phyloP scores from a whole-genome alignment of 202 grass and related monocot species.

The Panicum hallii region DNA sequence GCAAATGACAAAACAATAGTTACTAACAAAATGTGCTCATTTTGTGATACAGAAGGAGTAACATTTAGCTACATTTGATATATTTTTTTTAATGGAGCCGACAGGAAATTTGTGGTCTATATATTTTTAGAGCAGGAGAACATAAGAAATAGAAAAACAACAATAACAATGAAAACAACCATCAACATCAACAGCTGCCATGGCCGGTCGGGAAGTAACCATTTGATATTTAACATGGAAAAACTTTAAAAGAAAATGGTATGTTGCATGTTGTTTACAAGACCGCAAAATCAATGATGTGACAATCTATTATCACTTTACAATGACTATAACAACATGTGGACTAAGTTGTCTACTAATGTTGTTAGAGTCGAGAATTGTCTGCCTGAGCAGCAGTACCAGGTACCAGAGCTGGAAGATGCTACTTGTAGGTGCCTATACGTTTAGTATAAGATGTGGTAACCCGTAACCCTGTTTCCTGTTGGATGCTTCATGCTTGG shows the following conservation, averaged over 20 bases:
- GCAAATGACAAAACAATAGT: not conserved
- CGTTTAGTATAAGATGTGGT: not conserved
- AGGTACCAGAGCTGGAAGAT: not conserved
- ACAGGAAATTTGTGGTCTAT: too few species aligned
- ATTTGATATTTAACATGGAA: not conserved
- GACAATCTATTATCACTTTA: not conserved
- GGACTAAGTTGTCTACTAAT: not conserved
- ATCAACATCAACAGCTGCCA: too few species aligned
- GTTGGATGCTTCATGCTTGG: conserved; percentile 22
- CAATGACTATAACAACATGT: not conserved
- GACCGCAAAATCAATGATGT: not conserved
- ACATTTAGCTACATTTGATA: not conserved
- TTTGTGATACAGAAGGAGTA: not conserved
- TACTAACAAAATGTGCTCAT: not conserved
- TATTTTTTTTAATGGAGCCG: too few species aligned
- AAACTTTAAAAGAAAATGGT: not conserved
- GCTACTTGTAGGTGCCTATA: not conserved
- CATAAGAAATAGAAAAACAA: too few species aligned
- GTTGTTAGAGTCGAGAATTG: not conserved
- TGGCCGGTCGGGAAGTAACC: not conserved
- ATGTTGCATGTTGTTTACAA: not conserved
- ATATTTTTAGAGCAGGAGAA: too few species aligned
- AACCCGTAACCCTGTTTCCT: conserved; percentile 13
- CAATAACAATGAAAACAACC: too few species aligned
- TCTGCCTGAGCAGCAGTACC: not conserved